Evolutionary conservation across 176 grass and related monocot species (phyloP).

Genomic region (Triticum monococcum): DNA sequence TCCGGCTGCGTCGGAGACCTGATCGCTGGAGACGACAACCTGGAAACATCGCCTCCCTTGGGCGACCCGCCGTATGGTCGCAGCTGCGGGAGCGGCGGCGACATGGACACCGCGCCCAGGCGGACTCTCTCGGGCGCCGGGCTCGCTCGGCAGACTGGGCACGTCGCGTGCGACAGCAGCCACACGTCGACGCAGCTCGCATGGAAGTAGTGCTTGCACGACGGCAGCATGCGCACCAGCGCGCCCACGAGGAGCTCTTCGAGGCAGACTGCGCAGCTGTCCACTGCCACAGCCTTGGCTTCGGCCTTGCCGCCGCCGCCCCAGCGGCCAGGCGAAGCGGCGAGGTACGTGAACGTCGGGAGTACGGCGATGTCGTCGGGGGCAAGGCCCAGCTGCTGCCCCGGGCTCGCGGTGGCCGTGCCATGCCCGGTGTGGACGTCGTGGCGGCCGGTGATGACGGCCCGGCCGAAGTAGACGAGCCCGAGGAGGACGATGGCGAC

Average conservation of each 20-base stretch:
- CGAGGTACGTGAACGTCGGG: conserved; percentile 52
- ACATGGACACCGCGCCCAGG: conserved; percentile 20
- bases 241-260: conserved; percentile 35
- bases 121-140: conserved; percentile 25
- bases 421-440: neutral
- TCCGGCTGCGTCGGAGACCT: neutral
- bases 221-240: conserved; percentile 45
- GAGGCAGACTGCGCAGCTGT: conserved; percentile 55
- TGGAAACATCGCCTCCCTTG: neutral
- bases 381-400: conserved; percentile 19
- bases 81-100: conserved; percentile 44
- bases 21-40: conserved; percentile 23
- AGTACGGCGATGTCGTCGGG: conserved; percentile 42
- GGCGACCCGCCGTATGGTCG: conserved; percentile 4
- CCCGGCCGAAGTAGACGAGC: conserved; percentile 17
- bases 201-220: conserved; percentile 65
- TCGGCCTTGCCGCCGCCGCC: neutral
- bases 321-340: neutral
- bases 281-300: neutral
- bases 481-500: conserved; percentile 39
- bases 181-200: conserved; percentile 54
- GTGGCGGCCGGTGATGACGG: neutral
- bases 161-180: conserved; percentile 52
- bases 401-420: neutral
- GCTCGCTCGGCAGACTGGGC: conserved; percentile 40